Percentiles rank a stretch among this genome's conserved stretches.
phyloP scores from a whole-genome alignment of 1,284 basidiomycete genomes.

The Heterobasidion annosum region DNA sequence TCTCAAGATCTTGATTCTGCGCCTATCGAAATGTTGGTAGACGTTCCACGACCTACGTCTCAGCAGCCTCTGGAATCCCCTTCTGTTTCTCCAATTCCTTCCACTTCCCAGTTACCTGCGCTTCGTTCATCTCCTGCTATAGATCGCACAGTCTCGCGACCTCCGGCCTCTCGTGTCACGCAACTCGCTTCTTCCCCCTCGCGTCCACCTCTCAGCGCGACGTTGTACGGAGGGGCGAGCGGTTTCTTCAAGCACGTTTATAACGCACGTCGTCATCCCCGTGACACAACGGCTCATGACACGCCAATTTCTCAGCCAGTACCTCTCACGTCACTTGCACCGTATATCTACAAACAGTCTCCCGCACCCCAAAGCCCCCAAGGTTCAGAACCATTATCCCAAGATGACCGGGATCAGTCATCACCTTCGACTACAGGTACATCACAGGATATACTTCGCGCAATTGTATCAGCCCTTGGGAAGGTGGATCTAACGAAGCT shows the following conservation, averaged over 20 bases:
- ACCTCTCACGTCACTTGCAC: neutral
- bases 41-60: too few species aligned
- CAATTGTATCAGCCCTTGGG: too few species aligned
- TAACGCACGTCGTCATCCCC: neutral
- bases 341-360: neutral
- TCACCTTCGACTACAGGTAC: neutral
- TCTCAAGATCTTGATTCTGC: too few species aligned
- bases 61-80: too few species aligned
- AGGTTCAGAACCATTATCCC: neutral
- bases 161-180: too few species aligned
- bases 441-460: too few species aligned
- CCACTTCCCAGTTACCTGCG: too few species aligned
- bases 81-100: too few species aligned
- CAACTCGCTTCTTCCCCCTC: neutral
- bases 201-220: neutral
- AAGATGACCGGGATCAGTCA: neutral
- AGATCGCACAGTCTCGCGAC: too few species aligned
- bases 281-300: neutral
- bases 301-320: neutral
- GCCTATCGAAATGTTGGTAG: too few species aligned
- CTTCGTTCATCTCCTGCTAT: too few species aligned
- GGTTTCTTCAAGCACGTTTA: neutral
- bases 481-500: neutral
- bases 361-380: neutral
- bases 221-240: neutral